Evolutionary conservation across 192 early-diverging fungal genomes (phyloP).

Genomic region (Coemansia sp.): DNA sequence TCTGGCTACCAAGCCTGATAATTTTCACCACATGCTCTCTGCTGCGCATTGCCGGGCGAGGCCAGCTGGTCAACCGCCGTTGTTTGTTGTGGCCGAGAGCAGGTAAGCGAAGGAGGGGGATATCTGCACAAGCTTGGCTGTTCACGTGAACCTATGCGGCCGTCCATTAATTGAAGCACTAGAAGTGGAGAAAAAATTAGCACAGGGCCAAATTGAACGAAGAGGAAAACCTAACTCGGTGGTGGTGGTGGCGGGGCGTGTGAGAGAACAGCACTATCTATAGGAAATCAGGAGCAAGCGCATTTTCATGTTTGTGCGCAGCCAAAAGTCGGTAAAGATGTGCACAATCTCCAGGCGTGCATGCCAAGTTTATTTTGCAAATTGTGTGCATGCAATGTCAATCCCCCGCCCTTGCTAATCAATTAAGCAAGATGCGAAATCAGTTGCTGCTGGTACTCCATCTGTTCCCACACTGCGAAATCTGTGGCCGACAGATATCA

Average conservation of each 20-base stretch:
- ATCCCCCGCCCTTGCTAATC: neutral
- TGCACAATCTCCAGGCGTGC: neutral
- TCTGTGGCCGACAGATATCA: neutral
- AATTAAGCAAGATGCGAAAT: neutral
- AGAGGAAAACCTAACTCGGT: neutral
- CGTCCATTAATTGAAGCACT: neutral
- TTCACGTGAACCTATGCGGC: neutral
- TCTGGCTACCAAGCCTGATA: neutral
- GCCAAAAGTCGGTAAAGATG: neutral
- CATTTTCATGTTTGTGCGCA: conserved; percentile 7
- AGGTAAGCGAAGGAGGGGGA: neutral
- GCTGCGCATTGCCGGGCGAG: neutral
- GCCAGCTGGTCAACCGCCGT: neutral
- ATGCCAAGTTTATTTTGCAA: neutral
- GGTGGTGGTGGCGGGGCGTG: neutral
- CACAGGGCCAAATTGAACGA: neutral
- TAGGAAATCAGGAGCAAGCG: conserved; percentile 1
- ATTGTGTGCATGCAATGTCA: neutral
- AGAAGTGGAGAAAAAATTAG: neutral
- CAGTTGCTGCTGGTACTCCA: neutral
- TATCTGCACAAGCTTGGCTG: neutral
- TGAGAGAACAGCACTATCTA: neutral
- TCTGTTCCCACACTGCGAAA: neutral
- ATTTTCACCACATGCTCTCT: neutral
- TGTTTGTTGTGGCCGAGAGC: neutral